A percentile compares a stretch with the other conserved stretches of the same genome.
These are phyloP conservation scores for Wallacemonas sp. DNA, from an alignment of 208 protist species.

Conservation along the genomic window DNA sequence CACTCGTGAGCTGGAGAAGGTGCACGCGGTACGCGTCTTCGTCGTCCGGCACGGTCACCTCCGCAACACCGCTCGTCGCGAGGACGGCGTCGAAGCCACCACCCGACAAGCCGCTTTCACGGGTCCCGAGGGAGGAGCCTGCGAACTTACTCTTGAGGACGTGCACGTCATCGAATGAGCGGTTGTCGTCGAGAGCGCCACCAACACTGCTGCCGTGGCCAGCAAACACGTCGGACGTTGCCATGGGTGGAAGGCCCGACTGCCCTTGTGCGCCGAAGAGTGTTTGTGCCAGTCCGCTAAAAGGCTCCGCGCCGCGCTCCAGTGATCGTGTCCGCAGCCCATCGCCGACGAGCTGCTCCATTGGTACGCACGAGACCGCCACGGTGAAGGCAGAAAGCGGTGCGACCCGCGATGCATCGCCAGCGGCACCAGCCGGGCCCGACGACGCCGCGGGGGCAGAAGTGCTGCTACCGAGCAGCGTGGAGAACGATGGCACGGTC, in stretches of 20 bases:
- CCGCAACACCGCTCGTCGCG: neutral
- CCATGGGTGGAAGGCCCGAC: neutral
- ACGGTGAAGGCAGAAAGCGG: constrained; percentile 28
- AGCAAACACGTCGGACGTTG: neutral
- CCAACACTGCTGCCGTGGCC: neutral
- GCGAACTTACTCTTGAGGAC: constrained; percentile 13
- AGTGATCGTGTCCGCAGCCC: neutral
- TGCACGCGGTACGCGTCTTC: constrained; percentile 44
- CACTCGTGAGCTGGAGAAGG: constrained; percentile 23
- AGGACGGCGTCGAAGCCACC: constrained; percentile 1
- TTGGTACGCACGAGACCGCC: constrained; percentile 36
- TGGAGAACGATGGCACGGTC: too few relatives aligned
- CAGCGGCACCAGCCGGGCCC: too few relatives aligned
- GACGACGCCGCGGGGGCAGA: too few relatives aligned
- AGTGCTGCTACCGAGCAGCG: too few relatives aligned
- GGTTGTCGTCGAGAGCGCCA: constrained; percentile 1
- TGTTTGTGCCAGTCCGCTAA: neutral
- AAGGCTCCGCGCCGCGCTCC: neutral
- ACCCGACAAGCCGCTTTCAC: neutral
- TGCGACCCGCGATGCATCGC: neutral
- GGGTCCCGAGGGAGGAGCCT: neutral
- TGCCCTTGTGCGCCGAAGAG: neutral
- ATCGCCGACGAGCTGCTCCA: constrained; percentile 21
- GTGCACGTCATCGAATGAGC: constrained; percentile 41
- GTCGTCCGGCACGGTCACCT: constrained; percentile 22